Evolutionary conservation across 2,329 filamentous ascomycete species (phyloP).

Genomic region (Geosmithia morbida): DNA sequence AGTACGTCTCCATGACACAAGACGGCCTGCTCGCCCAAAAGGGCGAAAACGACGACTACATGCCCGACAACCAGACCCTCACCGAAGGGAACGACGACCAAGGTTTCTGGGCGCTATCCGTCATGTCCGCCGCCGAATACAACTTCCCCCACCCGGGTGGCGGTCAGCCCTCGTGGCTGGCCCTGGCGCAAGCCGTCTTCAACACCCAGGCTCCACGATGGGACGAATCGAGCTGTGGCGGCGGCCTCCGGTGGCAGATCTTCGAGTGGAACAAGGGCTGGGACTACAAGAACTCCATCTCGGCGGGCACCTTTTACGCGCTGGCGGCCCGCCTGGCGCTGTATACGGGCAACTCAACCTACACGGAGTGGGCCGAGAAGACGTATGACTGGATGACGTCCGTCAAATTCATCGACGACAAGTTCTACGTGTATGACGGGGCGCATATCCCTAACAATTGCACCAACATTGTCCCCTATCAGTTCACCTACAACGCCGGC

Average conservation of each 20-base stretch:
- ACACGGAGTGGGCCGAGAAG: conserved; percentile 61
- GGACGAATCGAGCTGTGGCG: conserved; percentile 55
- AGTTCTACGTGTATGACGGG: conserved; percentile 50
- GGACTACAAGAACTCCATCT: conserved; percentile 59
- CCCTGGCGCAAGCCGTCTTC: conserved; percentile 66
- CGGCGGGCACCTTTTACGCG: conserved; percentile 48
- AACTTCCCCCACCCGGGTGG: conserved; percentile 44
- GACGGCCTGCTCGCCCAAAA: conserved; percentile 63
- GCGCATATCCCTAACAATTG: conserved; percentile 42
- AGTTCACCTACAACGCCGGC: conserved; percentile 58
- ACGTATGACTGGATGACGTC: conserved; percentile 55
- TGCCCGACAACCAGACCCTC: conserved; percentile 58
- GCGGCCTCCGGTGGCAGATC: conserved; percentile 75
- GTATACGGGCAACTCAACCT: conserved; percentile 66
- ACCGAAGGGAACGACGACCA: conserved; percentile 64
- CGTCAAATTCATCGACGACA: conserved; percentile 42
- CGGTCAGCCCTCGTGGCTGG: conserved; percentile 50
- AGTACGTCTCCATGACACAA: conserved; percentile 54
- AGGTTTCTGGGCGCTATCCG: conserved; percentile 58
- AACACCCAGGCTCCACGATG: conserved; percentile 63
- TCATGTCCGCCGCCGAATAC: conserved; percentile 56
- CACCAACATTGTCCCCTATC: conserved; percentile 40
- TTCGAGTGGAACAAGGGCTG: conserved; percentile 72
- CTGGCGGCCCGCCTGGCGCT: conserved; percentile 53
- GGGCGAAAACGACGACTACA: conserved; percentile 59